Percentiles rank a stretch among this genome's conserved stretches.
phyloP scores from a whole-genome alignment of 2,329 filamentous ascomycete genomes.

The Myriosclerotinia curreyana region DNA sequence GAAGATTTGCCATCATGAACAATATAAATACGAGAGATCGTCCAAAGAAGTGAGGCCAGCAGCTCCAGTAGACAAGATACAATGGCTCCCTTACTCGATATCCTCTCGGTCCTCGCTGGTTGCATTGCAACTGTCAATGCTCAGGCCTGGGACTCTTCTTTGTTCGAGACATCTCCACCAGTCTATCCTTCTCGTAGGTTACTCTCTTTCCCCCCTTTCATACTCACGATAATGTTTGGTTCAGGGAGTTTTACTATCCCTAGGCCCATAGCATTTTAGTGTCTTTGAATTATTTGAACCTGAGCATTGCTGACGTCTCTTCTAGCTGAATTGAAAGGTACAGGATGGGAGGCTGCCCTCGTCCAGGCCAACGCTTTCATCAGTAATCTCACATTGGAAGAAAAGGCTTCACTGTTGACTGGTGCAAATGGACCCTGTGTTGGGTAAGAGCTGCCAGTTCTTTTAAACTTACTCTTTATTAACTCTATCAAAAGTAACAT shows the following conservation, averaged over 20 bases:
- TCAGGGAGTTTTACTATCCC: neutral
- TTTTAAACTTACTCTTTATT: neutral
- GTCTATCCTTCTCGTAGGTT: constrained; percentile 35
- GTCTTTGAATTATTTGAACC: neutral
- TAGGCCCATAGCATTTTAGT: neutral
- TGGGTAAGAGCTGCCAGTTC: constrained; percentile 21
- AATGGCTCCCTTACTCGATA: constrained; percentile 19
- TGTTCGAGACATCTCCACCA: constrained; percentile 23
- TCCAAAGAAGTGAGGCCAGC: neutral
- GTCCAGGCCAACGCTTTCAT: constrained; percentile 65
- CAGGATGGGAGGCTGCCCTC: constrained; percentile 64
- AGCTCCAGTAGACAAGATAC: constrained; percentile 13
- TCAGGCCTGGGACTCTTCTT: constrained; percentile 16
- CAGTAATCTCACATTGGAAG: constrained; percentile 69
- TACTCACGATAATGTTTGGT: neutral
- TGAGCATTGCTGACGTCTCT: constrained; percentile 23
- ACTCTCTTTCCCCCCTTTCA: neutral
- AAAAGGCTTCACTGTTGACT: constrained; percentile 54
- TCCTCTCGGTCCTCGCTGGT: constrained; percentile 10
- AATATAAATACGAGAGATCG: constrained; percentile 3
- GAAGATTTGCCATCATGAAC: constrained; percentile 8
- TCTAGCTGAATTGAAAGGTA: constrained; percentile 23
- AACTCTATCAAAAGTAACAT: constrained; percentile 29
- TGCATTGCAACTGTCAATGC: constrained; percentile 19
- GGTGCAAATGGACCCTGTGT: constrained; percentile 25